Evolutionary conservation across 2,329 filamentous ascomycete species (phyloP).

Genomic region (Diaporthe sp.): DNA sequence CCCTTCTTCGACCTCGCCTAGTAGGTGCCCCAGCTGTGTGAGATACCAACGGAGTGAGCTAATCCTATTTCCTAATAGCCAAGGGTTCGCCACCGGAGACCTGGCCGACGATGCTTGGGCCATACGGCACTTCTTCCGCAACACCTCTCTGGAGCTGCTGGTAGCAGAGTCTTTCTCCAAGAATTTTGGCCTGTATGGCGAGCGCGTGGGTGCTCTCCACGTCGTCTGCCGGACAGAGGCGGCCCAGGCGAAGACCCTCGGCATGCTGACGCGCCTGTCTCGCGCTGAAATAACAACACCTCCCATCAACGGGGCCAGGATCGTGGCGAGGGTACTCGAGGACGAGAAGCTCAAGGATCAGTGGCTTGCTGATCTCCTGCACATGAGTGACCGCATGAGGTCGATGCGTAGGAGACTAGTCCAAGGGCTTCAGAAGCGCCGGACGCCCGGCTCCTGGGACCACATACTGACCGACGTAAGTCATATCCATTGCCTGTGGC

Average conservation of each 20-base stretch:
- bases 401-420: neutral
- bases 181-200: neutral
- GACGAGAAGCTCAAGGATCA: neutral
- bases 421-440: neutral
- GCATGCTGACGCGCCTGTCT: neutral
- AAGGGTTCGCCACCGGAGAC: constrained; percentile 8
- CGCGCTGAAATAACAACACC: neutral
- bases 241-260: neutral
- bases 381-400: neutral
- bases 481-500: neutral
- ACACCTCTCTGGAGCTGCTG: neutral
- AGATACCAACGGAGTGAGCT: neutral
- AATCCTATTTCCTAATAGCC: neutral
- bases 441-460: neutral
- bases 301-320: neutral
- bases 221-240: neutral
- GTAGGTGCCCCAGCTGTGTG: neutral
- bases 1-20: constrained; percentile 8
- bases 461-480: constrained; percentile 4
- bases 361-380: neutral
- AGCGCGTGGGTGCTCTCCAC: neutral
- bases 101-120: neutral
- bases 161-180: neutral
- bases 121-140: neutral
- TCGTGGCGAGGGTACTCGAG: neutral